phyloP scores from a whole-genome alignment of 2,329 filamentous ascomycete genomes.

The Simplicillium aogashimaense region DNA sequence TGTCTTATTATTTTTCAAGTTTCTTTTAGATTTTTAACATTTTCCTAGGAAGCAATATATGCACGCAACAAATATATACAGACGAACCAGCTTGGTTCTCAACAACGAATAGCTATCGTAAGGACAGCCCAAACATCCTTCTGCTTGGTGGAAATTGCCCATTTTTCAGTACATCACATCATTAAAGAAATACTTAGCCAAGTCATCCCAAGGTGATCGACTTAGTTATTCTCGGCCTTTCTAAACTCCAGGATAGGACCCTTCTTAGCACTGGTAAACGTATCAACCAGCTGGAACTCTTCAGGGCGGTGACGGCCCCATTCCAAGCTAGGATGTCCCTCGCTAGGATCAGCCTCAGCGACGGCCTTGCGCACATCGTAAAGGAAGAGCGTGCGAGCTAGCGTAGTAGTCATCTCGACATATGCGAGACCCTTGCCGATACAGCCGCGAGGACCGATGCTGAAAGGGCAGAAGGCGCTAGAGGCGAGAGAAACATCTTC shows the following conservation, averaged over 20 bases:
- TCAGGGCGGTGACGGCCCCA: conserved; percentile 42
- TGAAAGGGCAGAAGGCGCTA: conserved; percentile 66
- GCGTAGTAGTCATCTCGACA: conserved; percentile 52
- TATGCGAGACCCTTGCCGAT: conserved; percentile 64
- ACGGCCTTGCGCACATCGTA: conserved; percentile 48
- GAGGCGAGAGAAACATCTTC: conserved; percentile 46
- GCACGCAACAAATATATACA: no score
- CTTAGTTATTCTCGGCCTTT: conserved; percentile 13
- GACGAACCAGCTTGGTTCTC: background rate
- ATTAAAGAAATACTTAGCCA: no score
- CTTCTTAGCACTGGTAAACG: conserved; percentile 64
- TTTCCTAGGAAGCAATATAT: no score
- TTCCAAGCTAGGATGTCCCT: conserved; percentile 37
- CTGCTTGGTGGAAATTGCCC: background rate
- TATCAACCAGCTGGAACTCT: conserved; percentile 64
- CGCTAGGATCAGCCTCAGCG: conserved; percentile 39
- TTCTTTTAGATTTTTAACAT: no score
- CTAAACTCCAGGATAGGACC: conserved; percentile 59
- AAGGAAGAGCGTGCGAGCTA: conserved; percentile 50
- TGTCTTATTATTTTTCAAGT: no score
- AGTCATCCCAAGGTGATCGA: no score
- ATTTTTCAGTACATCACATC: no score
- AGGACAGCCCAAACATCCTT: no score
- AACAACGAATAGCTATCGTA: no score
- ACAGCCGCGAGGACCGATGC: conserved; percentile 58